Evolutionary conservation across 352 stramenopile species (phyloP).

Genomic region (Phytophthora sp.): DNA sequence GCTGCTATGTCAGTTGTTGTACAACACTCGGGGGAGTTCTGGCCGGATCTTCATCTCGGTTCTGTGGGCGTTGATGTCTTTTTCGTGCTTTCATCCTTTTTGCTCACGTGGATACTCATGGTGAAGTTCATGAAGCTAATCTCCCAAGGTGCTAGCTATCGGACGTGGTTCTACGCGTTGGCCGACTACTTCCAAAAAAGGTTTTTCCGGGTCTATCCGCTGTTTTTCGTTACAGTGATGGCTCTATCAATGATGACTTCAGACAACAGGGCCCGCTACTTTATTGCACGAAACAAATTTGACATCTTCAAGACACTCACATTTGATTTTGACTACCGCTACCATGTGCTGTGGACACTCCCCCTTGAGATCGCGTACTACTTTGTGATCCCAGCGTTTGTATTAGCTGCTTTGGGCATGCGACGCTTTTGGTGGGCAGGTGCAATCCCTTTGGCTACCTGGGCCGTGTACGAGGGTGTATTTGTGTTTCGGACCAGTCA

Average conservation of each 20-base stretch:
- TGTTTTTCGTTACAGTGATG: conserved; percentile 3
- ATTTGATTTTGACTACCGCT: conserved; percentile 2
- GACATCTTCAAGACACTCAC: background rate
- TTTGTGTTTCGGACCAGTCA: too few species aligned
- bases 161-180: background rate
- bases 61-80: conserved; percentile 40
- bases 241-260: background rate
- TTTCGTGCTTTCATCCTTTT: conserved; percentile 38
- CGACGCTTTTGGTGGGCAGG: too few species aligned
- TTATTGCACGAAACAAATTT: too few species aligned
- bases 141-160: background rate
- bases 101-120: conserved; percentile 34
- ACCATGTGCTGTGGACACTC: background rate
- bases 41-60: too few species aligned
- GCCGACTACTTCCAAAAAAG: conserved; percentile 11
- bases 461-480: too few species aligned
- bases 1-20: too few species aligned
- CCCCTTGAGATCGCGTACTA: too few species aligned
- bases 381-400: too few species aligned
- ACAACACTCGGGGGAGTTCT: too few species aligned
- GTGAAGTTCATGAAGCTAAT: conserved; percentile 15
- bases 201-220: conserved; percentile 7
- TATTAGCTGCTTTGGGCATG: too few species aligned
- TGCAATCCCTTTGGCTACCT: too few species aligned
- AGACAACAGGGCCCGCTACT: conserved; percentile 3